Conservation (phyloP, 2,329 filamentous ascomycete genomes). For the Corynespora cassiicola region DNA sequence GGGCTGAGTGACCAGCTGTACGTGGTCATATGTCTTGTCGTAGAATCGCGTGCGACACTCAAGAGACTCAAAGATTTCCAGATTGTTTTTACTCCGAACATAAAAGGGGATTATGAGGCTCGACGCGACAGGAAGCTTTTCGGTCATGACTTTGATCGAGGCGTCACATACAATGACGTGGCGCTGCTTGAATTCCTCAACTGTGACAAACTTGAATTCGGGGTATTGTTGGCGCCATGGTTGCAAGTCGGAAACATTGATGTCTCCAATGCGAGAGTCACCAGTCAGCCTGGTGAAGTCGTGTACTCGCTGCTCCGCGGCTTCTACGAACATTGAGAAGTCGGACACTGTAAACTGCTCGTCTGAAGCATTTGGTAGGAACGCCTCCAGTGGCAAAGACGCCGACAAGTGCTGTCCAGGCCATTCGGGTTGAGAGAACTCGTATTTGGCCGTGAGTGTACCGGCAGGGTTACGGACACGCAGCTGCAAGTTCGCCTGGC, state of each 20-base stretch:
- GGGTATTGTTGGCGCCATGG: conserved; percentile 42
- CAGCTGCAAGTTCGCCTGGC: conserved; percentile 18
- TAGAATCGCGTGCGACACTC: conserved; percentile 44
- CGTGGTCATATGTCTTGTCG: conserved; percentile 29
- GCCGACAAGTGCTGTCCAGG: too few species aligned
- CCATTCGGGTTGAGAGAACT: conserved; percentile 20
- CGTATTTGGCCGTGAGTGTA: conserved; percentile 27
- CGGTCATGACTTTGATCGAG: conserved; percentile 48
- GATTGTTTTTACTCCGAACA: conserved; percentile 41
- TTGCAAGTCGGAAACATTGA: conserved; percentile 38
- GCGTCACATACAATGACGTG: conserved; percentile 51
- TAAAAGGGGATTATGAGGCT: conserved; percentile 40
- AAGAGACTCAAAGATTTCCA: conserved; percentile 35
- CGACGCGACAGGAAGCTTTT: conserved; percentile 40
- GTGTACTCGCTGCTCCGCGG: conserved; percentile 42
- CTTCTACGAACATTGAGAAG: conserved; percentile 52
- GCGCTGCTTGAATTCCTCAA: conserved; percentile 27
- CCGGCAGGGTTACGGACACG: conserved; percentile 22
- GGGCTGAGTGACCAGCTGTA: conserved; percentile 31
- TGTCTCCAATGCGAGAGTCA: conserved; percentile 33
- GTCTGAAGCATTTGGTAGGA: too few species aligned
- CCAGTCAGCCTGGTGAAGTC: conserved; percentile 46
- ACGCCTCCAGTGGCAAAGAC: too few species aligned
- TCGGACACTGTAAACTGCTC: conserved; percentile 31
- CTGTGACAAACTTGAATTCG: conserved; percentile 34